phyloP scores from a whole-genome alignment of 345 rosid genomes.

The Brassica carinata region DNA sequence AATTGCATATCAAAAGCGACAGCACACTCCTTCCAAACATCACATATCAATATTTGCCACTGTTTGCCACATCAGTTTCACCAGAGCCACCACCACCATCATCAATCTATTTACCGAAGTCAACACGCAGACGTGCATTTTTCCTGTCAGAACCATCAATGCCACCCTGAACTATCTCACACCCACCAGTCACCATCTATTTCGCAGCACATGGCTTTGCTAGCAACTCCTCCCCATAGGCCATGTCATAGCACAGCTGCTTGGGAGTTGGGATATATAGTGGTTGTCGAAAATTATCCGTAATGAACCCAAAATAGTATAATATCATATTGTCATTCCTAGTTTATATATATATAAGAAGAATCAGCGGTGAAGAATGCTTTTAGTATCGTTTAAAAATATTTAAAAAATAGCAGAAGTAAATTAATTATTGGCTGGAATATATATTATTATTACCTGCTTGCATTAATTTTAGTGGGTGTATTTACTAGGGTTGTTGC shows the following conservation, averaged over 20 bases:
- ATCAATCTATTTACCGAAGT: constrained; percentile 61
- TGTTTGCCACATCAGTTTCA: constrained; percentile 75
- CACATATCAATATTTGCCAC: constrained; percentile 46
- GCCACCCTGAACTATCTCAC: constrained; percentile 69
- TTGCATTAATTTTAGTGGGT: no score
- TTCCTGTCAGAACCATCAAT: constrained; percentile 60
- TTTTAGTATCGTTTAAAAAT: no score
- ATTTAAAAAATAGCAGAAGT: no score
- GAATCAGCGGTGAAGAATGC: no score
- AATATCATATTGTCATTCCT: no score
- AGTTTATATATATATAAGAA: no score
- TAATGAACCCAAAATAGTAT: no score
- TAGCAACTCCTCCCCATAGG: constrained; percentile 72
- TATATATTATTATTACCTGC: no score
- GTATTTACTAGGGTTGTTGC: no score
- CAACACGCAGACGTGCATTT: constrained; percentile 64
- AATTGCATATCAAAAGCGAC: constrained; percentile 60
- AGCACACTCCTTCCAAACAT: constrained; percentile 59
- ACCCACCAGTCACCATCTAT: constrained; percentile 65
- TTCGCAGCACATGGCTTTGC: constrained; percentile 82
- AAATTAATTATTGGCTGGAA: no score
- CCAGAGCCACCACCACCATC: constrained; percentile 66
- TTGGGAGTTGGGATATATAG: no score
- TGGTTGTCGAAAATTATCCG: no score
- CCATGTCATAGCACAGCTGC: constrained; percentile 42